Evolutionary conservation across 2,329 filamentous ascomycete species (phyloP).

Genomic region (Cylindrodendrum hubeiense): DNA sequence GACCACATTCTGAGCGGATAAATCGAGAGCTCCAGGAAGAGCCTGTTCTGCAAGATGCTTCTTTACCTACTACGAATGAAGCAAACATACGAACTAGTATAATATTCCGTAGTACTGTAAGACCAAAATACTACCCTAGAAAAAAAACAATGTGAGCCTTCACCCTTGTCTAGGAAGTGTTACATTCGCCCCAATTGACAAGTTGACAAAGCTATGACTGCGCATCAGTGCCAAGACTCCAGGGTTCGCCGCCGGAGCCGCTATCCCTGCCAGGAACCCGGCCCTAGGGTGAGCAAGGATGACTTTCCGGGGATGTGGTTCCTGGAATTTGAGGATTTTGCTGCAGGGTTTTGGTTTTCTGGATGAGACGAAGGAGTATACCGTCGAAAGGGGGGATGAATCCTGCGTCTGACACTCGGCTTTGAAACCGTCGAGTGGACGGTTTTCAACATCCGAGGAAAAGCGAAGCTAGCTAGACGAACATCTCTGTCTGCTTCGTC

Average conservation of each 20-base stretch:
- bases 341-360: neutral
- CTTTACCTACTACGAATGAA: neutral
- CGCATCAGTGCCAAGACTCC: neutral
- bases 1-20: neutral
- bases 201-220: conserved; percentile 3
- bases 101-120: neutral
- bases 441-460: neutral
- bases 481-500: neutral
- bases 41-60: neutral
- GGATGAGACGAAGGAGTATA: neutral
- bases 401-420: neutral
- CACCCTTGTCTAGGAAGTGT: neutral
- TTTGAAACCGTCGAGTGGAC: neutral
- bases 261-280: neutral
- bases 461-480: neutral
- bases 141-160: neutral
- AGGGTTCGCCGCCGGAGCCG: conserved; percentile 2
- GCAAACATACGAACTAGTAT: neutral
- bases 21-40: neutral
- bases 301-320: conserved; percentile 4
- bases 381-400: neutral
- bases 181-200: neutral
- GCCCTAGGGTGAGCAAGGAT: neutral
- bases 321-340: neutral
- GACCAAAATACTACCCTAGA: neutral